Evolutionary conservation across 495 filamentous ascomycete species (phyloP), one percentile per base, ranked within the genome.

Genomic region (Amorphotheca resinae): DNA sequence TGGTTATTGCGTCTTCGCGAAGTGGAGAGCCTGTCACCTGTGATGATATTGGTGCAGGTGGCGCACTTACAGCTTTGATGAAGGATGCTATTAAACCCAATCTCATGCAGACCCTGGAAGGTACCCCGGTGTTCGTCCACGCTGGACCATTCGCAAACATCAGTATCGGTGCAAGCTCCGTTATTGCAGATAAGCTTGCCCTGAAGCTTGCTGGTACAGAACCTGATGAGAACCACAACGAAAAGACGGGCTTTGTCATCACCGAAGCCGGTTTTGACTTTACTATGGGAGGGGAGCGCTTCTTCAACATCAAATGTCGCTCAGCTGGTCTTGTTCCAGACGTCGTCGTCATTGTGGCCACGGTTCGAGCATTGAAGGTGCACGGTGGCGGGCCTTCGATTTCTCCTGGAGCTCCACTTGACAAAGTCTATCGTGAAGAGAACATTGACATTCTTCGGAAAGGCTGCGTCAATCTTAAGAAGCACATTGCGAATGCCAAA

Each of bases 241-340:
- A 77, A 53, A 93, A 93, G 69, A 74, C 82, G 11, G 91, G 91
- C 6, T 95, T 91, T 44, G 88, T 94, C n/a, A 79, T 98, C 38
- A 98, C 91, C 8, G 91, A 98, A 63, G 89, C 91, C 34, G 91
- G 91, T 7, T 98, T 98, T 61, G 91, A 98, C 61, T 98, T 98
- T 65, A 95, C 91, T 38, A 98, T 98, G 91, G 91, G 91, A 46
- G 91, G 91, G 40, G 91, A 98, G 72, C 82, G 91, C 22, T 98
- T 98, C 73, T 95, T 98, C 78, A 95, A 98, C 66, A 96, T 98
- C 67, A 98, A 98, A 73, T 96, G 91, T 68, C 80, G 91, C 34
- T 86, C 86, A 22, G 94, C 87, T 12, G 91, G 91, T 15, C 73
- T 98, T 30, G 78, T 83, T 1, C 91, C 91, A 6, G 91, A 98